phyloP scores from a whole-genome alignment of 2,329 filamentous ascomycete genomes.

The Coniochaeta prunicola region DNA sequence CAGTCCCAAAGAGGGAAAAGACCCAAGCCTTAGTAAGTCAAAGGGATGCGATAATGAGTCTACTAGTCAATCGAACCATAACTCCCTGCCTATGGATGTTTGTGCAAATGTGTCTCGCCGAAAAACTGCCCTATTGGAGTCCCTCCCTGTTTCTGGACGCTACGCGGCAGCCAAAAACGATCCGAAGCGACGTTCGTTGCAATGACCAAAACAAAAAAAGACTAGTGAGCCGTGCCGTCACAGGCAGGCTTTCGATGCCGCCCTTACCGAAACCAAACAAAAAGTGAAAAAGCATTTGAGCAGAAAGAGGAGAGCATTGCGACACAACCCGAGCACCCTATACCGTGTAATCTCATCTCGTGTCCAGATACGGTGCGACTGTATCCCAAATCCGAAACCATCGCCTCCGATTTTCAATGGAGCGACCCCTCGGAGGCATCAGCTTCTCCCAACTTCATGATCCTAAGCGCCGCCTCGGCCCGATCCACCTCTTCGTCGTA shows the following conservation, averaged over 20 bases:
- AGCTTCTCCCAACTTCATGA: neutral
- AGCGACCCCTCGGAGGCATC: neutral
- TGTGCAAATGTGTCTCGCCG: neutral
- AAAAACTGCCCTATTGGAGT: no score
- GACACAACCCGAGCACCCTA: neutral
- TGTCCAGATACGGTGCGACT: neutral
- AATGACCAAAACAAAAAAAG: neutral
- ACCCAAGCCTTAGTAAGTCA: neutral
- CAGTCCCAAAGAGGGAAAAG: neutral
- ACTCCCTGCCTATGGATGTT: constrained; percentile 2
- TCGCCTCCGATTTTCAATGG: neutral
- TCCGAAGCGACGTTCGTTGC: neutral
- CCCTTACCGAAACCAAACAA: neutral
- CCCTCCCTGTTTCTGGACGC: neutral
- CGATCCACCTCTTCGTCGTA: neutral
- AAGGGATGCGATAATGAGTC: neutral
- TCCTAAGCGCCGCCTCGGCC: neutral
- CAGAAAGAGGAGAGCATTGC: neutral
- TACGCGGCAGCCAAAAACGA: neutral
- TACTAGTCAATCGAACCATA: neutral
- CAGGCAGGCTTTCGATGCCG: neutral
- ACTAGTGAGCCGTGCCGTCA: neutral
- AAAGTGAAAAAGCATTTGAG: neutral
- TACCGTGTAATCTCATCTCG: neutral
- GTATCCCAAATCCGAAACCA: neutral